These are phyloP conservation scores for Ophiocordyceps unilateralis DNA, from an alignment of 2,329 filamentous ascomycete species.

Conservation along the genomic window DNA sequence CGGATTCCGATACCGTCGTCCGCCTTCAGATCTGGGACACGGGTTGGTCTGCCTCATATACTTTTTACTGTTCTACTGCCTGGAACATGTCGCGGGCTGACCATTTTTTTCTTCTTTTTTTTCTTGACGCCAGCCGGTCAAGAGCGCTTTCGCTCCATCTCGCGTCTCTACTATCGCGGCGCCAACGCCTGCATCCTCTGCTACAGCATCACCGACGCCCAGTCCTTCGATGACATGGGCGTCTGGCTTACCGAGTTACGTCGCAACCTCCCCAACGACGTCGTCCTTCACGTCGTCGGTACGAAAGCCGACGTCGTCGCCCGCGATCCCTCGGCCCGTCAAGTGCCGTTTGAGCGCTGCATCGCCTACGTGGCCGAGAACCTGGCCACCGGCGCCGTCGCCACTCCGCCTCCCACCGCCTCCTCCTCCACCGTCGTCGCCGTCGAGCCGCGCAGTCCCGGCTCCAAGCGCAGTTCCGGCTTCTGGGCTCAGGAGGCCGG, in stretches of 20 bases:
- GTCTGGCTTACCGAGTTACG: constrained; percentile 77
- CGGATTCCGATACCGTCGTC: constrained; percentile 70
- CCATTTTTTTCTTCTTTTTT: constrained; percentile 1
- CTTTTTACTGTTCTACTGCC: too few relatives aligned
- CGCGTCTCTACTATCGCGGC: constrained; percentile 87
- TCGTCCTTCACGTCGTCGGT: constrained; percentile 86
- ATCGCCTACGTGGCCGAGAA: constrained; percentile 93
- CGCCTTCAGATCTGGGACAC: constrained; percentile 96
- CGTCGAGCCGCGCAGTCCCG: constrained; percentile 40
- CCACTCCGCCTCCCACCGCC: constrained; percentile 51
- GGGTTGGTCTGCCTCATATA: constrained; percentile 20
- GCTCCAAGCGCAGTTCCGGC: constrained; percentile 50
- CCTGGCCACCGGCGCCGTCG: constrained; percentile 52
- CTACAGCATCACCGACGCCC: constrained; percentile 80
- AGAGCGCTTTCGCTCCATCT: constrained; percentile 88
- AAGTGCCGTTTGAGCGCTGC: constrained; percentile 87
- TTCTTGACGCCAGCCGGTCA: constrained; percentile 79
- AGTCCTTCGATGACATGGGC: constrained; percentile 83
- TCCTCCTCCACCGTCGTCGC: constrained; percentile 16
- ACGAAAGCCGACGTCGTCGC: constrained; percentile 87
- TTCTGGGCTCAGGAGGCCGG: constrained; percentile 88
- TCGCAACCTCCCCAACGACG: constrained; percentile 56
- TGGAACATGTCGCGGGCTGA: too few relatives aligned
- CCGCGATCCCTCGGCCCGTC: constrained; percentile 57
- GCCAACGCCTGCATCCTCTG: constrained; percentile 88